Evolutionary conservation across 768 basidiomycete species (phyloP).

Genomic region (Pholiota molesta): DNA sequence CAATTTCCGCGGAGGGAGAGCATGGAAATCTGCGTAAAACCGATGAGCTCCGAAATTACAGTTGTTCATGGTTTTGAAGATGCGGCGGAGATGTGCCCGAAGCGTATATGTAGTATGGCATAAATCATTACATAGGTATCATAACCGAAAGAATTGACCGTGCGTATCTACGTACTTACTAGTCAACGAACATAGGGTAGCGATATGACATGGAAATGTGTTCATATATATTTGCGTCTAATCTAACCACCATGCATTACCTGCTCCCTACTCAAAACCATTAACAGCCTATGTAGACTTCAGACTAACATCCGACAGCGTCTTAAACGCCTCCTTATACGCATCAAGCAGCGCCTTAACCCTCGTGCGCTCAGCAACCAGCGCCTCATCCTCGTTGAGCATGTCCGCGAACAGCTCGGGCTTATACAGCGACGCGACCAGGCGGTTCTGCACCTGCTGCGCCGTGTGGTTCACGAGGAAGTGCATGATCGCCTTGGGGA

Average conservation of each 20-base stretch:
- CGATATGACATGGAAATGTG: neutral
- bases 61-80: neutral
- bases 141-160: neutral
- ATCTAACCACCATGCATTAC: neutral
- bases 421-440: conserved; percentile 94
- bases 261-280: neutral
- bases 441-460: conserved; percentile 93
- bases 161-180: neutral
- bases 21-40: neutral
- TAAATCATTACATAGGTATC: neutral
- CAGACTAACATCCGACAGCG: conserved; percentile 78
- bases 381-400: conserved; percentile 92
- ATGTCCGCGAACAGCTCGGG: conserved; percentile 90
- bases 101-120: neutral
- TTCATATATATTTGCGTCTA: neutral
- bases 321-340: conserved; percentile 94
- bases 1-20: neutral
- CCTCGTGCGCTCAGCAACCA: conserved; percentile 90
- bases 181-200: neutral
- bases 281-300: conserved; percentile 50
- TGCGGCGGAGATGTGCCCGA: neutral
- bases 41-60: neutral
- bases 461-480: conserved; percentile 96
- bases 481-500: conserved; percentile 99
- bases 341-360: conserved; percentile 95